phyloP scores from a whole-genome alignment of 495 filamentous ascomycete species.

The Patellaria atrata region DNA sequence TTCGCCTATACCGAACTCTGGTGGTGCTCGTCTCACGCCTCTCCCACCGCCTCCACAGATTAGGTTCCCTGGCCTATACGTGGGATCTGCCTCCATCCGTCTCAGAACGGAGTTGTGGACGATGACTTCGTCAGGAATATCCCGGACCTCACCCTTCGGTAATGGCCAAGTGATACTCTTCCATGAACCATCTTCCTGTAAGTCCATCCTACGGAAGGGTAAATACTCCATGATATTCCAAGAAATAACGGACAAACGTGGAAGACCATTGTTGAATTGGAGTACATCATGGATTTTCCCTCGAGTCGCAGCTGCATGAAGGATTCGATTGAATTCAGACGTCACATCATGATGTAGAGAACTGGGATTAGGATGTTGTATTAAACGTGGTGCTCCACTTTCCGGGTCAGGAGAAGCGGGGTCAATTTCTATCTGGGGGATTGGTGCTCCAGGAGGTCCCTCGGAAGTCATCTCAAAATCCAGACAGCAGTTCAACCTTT shows the following conservation, averaged over 20 bases:
- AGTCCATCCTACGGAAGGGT: slow-evolving; percentile 73
- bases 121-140: slow-evolving; percentile 56
- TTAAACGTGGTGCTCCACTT: background rate
- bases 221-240: slow-evolving; percentile 82
- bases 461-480: slow-evolving; percentile 20
- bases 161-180: slow-evolving; percentile 69
- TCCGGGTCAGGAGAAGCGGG: slow-evolving; percentile 11
- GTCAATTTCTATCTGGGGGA: slow-evolving; percentile 18
- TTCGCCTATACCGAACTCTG: slow-evolving; percentile 50
- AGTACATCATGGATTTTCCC: slow-evolving; percentile 66
- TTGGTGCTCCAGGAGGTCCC: background rate
- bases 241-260: slow-evolving; percentile 41
- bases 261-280: slow-evolving; percentile 48
- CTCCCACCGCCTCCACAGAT: slow-evolving; percentile 69
- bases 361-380: too few relatives aligned
- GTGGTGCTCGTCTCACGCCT: slow-evolving; percentile 47
- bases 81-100: slow-evolving; percentile 48
- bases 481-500: slow-evolving; percentile 47
- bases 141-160: slow-evolving; percentile 64
- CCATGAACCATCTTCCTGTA: slow-evolving; percentile 61
- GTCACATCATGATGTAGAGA: background rate
- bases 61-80: slow-evolving; percentile 67
- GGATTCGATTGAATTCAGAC: slow-evolving; percentile 35
- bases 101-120: slow-evolving; percentile 62
- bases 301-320: slow-evolving; percentile 43